Conservation (phyloP, 768 basidiomycete genomes). For the Tulasnella sp. region DNA sequence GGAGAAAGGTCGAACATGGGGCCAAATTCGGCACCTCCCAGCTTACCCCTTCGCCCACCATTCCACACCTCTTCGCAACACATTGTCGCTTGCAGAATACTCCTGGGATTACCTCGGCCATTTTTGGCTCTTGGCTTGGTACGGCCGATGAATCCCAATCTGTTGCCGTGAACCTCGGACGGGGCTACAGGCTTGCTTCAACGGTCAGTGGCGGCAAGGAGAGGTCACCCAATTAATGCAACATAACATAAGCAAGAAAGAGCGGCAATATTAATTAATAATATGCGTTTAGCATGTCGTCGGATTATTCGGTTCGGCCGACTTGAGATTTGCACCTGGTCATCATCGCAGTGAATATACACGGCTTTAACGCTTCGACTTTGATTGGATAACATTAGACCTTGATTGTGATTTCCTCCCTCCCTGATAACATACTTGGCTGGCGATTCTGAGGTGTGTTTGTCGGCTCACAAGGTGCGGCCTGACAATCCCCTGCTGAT, state of each 20-base stretch:
- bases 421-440: no score
- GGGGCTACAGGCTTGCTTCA: neutral
- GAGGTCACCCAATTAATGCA: neutral
- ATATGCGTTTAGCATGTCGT: neutral
- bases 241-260: neutral
- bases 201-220: neutral
- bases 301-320: neutral
- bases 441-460: neutral
- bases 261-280: neutral
- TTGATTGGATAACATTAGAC: neutral
- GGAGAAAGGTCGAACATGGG: neutral
- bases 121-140: neutral
- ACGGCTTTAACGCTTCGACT: neutral
- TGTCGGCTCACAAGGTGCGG: neutral
- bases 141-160: constrained; percentile 2
- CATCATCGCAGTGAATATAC: neutral
- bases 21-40: neutral
- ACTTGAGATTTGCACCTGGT: neutral
- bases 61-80: neutral
- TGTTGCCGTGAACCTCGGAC: neutral
- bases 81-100: neutral
- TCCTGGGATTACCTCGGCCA: neutral
- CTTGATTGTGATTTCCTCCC: neutral
- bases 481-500: neutral
- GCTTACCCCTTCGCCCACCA: neutral